Evolutionary conservation across 805 yeast species (phyloP), one percentile per base, ranked within the genome.

Genomic region (Pichia kluyveri): DNA sequence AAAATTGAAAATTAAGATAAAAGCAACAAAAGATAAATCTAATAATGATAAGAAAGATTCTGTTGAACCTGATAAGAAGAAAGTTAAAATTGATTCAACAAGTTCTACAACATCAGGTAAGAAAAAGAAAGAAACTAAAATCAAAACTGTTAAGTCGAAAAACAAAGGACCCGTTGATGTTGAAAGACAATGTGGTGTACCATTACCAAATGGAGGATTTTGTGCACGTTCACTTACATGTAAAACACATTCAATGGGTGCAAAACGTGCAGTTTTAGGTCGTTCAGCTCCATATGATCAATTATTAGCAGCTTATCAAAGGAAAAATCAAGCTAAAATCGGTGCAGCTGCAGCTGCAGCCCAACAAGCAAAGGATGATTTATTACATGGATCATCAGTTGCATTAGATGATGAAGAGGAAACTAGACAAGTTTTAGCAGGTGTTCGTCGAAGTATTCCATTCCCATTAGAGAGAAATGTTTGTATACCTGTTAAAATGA

Each of bases 191-290:
- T 93, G 99, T 72, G 99, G 99, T 65, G 98, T 93, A 12, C 85
- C 87, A 8, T 69, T 93, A 51, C 89, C 96, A 0, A 85, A 83
- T 54, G 98, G 97, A n/a, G 96, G 95, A 0, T 83, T 81, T 56
- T 93, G 99, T 72, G 97, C 97, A 5, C 75, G 99, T 44, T 89
- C 97, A 0, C 71, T 93, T 51, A 93, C 99, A 0, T 93, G 99
- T 73, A 93, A 93, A 62, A 89, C 97, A 0, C 99, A 93, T 66
- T 87, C 98, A 1, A 90, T 93, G 96, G 97, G 97, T 34, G 96
- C 97, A 28, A 93, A 93, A 60, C 77, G 99, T 57, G 90, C 96
- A 0, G 99, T 93, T 19, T 81, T 79, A 17, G 99, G 99, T 11
- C 76, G 99, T 57, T 82, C 95, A 36, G 90, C 93, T 8, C 89